Percentiles rank a stretch among this genome's conserved stretches.
Conservation (phyloP, 805 yeast species). For the Novakomyces olei region DNA sequence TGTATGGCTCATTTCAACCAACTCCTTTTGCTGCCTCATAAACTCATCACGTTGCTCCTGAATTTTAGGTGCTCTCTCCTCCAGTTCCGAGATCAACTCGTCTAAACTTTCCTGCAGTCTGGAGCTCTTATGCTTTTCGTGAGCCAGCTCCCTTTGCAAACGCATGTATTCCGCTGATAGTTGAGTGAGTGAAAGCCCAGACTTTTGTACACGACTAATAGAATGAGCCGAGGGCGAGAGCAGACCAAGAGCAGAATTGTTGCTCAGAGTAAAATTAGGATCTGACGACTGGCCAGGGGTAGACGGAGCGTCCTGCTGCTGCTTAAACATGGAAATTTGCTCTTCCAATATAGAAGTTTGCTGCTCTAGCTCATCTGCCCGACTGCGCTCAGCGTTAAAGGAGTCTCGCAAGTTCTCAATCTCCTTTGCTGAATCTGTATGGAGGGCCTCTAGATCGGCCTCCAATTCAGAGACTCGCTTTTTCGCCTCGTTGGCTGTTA, state of each 20-base stretch:
- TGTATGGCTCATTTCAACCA: constrained; percentile 31
- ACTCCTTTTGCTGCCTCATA: constrained; percentile 30
- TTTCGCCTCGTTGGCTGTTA: constrained; percentile 28
- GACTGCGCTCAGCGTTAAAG: constrained; percentile 19
- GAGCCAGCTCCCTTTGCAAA: constrained; percentile 40
- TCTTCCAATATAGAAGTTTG: constrained; percentile 26
- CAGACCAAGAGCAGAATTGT: constrained; percentile 13
- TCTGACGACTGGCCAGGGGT: background rate
- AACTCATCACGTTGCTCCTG: constrained; percentile 43
- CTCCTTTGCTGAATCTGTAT: constrained; percentile 19
- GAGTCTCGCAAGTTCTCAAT: constrained; percentile 18
- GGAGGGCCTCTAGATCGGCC: constrained; percentile 21
- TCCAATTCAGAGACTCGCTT: constrained; percentile 35
- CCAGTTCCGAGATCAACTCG: constrained; percentile 50
- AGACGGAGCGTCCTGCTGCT: constrained; percentile 9
- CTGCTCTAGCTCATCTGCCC: constrained; percentile 17
- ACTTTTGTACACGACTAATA: constrained; percentile 24
- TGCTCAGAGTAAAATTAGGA: constrained; percentile 9
- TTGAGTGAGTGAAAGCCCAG: constrained; percentile 40
- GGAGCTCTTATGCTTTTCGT: constrained; percentile 51
- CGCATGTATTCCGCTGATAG: constrained; percentile 41
- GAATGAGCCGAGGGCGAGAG: constrained; percentile 39
- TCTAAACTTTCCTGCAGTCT: constrained; percentile 50
- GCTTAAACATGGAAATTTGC: constrained; percentile 17
- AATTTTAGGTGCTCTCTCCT: constrained; percentile 54